Percentiles rank a stretch among this genome's conserved stretches.
phyloP scores from a whole-genome alignment of 805 yeast species.

The Pichia nakasei region DNA sequence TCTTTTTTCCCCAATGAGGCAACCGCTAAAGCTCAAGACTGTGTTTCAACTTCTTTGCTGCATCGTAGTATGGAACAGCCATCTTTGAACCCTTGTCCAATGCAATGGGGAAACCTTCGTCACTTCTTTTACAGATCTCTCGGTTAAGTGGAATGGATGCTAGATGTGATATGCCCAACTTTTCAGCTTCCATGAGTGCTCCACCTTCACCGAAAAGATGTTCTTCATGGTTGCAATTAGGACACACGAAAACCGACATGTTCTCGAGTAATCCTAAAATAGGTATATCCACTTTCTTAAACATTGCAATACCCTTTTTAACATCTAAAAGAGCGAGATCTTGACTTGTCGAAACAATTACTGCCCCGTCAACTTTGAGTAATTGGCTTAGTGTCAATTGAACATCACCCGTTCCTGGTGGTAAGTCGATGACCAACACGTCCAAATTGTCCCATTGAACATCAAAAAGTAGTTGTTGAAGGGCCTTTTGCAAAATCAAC shows the following conservation, averaged over 20 bases:
- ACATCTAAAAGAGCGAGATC: slow-evolving; percentile 79
- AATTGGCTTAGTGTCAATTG: slow-evolving; percentile 79
- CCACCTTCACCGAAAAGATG: slow-evolving; percentile 71
- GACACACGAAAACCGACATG: slow-evolving; percentile 72
- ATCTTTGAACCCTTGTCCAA: slow-evolving; percentile 31
- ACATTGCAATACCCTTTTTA: slow-evolving; percentile 72
- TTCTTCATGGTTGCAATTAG: slow-evolving; percentile 63
- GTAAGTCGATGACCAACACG: slow-evolving; percentile 70
- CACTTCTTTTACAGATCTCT: slow-evolving; percentile 51
- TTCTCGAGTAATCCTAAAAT: slow-evolving; percentile 71
- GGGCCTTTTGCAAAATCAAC: slow-evolving; percentile 75
- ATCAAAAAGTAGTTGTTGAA: slow-evolving; percentile 76
- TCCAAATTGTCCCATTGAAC: slow-evolving; percentile 68
- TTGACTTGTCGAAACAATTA: slow-evolving; percentile 80
- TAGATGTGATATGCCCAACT: slow-evolving; percentile 40
- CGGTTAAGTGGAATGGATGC: slow-evolving; percentile 63
- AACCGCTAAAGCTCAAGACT: slow-evolving; percentile 7
- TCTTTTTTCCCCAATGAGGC: not conserved
- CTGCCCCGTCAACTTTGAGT: slow-evolving; percentile 66
- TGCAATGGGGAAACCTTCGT: slow-evolving; percentile 57
- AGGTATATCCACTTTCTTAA: slow-evolving; percentile 60
- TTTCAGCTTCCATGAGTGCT: slow-evolving; percentile 39
- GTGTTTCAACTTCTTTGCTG: slow-evolving; percentile 27
- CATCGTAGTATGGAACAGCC: slow-evolving; percentile 39
- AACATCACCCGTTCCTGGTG: slow-evolving; percentile 89